Percentiles rank a stretch among this genome's conserved stretches.
Conservation (phyloP, 345 rosid species). For the Capsella bursapastoris region DNA sequence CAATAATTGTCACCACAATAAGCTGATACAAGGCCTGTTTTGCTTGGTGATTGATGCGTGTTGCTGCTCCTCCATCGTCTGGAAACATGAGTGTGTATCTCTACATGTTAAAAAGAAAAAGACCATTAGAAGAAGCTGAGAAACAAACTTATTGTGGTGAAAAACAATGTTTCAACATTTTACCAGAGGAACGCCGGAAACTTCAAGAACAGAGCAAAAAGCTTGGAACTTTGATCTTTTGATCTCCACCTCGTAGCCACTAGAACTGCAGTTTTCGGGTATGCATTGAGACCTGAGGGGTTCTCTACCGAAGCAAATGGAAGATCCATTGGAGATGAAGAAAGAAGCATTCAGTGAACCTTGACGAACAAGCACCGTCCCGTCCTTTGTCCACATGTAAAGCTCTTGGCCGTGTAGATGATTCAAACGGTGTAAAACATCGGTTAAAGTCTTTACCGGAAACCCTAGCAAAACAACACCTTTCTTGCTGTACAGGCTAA, state of each 20-base stretch:
- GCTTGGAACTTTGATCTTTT: slow-evolving; percentile 27
- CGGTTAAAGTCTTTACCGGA: slow-evolving; percentile 14
- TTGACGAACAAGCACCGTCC: slow-evolving; percentile 8
- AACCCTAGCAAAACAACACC: slow-evolving; percentile 41
- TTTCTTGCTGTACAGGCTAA: slow-evolving; percentile 37
- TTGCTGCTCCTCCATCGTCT: slow-evolving; percentile 27
- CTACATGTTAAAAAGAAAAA: slow-evolving; percentile 32
- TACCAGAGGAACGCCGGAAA: slow-evolving; percentile 44
- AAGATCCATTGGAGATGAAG: slow-evolving; percentile 30
- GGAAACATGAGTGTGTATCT: slow-evolving; percentile 61
- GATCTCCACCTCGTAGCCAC: slow-evolving; percentile 24
- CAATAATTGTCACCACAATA: slow-evolving; percentile 32
- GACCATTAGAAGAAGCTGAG: slow-evolving; percentile 5
- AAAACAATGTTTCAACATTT: background rate
- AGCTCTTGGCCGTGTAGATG: slow-evolving; percentile 34
- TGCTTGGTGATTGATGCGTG: slow-evolving; percentile 24
- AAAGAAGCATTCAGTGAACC: slow-evolving; percentile 29
- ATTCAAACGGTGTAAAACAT: slow-evolving; percentile 24
- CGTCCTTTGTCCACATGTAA: slow-evolving; percentile 36
- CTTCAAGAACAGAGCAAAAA: slow-evolving; percentile 38
- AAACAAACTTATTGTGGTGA: background rate
- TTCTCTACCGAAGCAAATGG: slow-evolving; percentile 28
- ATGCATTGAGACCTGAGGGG: slow-evolving; percentile 15
- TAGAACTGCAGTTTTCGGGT: slow-evolving; percentile 15
- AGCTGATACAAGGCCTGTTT: background rate